Evolutionary conservation across 306 rosid genomes (phyloP), one percentile per base, ranked within the genome.

Genomic region (Vicia sativa): DNA sequence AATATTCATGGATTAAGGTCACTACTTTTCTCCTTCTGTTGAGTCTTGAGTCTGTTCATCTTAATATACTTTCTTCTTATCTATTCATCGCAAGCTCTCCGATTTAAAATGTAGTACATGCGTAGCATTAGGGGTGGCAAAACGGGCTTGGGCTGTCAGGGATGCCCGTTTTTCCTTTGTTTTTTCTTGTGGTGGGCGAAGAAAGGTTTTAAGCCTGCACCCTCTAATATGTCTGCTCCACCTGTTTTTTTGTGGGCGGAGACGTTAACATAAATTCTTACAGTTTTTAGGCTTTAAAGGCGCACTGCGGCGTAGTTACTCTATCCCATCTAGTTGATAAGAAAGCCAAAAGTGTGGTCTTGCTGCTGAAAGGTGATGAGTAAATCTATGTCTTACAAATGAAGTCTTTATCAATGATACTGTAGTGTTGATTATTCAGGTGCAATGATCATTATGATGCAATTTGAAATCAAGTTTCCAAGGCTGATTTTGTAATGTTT

Each of bases 401-500:
- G 39, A 4, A 25, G 49, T 31, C 19, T 62, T 28, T 13, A 41
- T 63, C 26, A 56, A 55, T 18, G 38, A 31, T n/a, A n/a, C n/a
- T n/a, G n/a, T 60, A 28, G 10, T 15, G 23, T 59, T 41, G 65
- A 42, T 43, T 2, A 61, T 68, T 26, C 65, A 9, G 6, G 59
- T 29, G 38, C 65, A 52, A 49, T 19, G 34, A 35, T 68, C 70
- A 50, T 21, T 18, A 31, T 50, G 48, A n/a, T 49, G 48, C 15
- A 60, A 44, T n/a, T n/a, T n/a, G n/a, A n/a, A n/a, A n/a, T n/a
- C n/a, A n/a, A n/a, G n/a, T n/a, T 44, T 49, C 11, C 3, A 37
- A 75, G 26, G 54, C 11, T 67, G 39, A 18, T 38, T 38, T 49
- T 45, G 23, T 11, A 50, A 13, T 75, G 12, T 60, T 39, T 12